A percentile compares a stretch with the other conserved stretches of the same genome.
Conservation (phyloP, 2,329 filamentous ascomycete genomes). For the Claviceps sp. region DNA sequence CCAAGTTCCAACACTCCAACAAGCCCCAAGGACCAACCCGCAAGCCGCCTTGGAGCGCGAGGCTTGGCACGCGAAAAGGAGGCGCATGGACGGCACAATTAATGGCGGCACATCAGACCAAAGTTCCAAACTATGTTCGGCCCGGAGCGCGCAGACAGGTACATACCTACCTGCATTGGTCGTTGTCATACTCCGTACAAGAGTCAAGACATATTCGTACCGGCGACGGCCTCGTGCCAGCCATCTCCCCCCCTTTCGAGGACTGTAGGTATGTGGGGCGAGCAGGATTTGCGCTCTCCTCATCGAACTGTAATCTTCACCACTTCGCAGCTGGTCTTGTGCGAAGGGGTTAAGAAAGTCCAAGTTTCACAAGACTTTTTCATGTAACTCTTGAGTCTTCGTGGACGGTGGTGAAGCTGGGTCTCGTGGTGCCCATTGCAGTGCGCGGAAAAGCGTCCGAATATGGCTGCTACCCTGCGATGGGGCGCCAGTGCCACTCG, state of each 20-base stretch:
- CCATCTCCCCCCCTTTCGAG: too few relatives aligned
- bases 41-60: background rate
- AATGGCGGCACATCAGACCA: background rate
- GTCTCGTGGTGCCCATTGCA: too few relatives aligned
- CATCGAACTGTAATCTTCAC: too few relatives aligned
- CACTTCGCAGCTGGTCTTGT: background rate
- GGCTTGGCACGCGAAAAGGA: background rate
- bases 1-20: background rate
- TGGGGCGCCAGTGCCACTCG: background rate
- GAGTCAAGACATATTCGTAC: too few relatives aligned
- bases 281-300: too few relatives aligned
- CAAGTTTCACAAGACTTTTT: background rate
- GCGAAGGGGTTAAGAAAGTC: background rate
- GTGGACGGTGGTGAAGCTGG: background rate
- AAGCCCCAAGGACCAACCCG: too few relatives aligned
- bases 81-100: too few relatives aligned
- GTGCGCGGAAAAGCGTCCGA: background rate
- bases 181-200: too few relatives aligned
- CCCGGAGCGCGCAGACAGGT: background rate
- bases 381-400: background rate
- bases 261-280: too few relatives aligned
- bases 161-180: too few relatives aligned
- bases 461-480: background rate
- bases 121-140: background rate
- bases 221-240: too few relatives aligned